Percentiles rank a stretch among this genome's conserved stretches.
These are phyloP conservation scores for Colletotrichum sp. DNA, from an alignment of 2,329 filamentous ascomycete genomes.

Conservation along the genomic window DNA sequence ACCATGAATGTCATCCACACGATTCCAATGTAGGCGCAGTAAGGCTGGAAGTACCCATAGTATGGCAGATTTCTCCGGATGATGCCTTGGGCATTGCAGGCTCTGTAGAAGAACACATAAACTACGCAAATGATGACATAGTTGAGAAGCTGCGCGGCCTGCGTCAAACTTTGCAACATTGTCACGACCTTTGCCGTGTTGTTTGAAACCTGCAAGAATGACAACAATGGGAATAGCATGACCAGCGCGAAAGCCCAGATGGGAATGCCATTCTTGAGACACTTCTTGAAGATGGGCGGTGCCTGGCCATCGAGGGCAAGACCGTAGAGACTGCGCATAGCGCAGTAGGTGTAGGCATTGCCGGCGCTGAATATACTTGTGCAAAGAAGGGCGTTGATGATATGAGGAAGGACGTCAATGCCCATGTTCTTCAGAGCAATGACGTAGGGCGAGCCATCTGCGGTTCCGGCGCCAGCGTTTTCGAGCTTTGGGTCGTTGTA, in stretches of 20 bases:
- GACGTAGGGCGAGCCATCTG: constrained; percentile 66
- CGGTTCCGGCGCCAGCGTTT: constrained; percentile 41
- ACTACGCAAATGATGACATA: constrained; percentile 60
- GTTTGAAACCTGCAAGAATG: constrained; percentile 56
- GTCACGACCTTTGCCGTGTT: constrained; percentile 54
- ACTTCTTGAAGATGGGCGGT: constrained; percentile 54
- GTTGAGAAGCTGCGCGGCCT: constrained; percentile 53
- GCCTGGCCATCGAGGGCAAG: constrained; percentile 60
- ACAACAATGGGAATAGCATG: constrained; percentile 58
- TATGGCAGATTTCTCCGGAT: constrained; percentile 60
- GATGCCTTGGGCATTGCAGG: constrained; percentile 51
- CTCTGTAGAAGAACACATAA: constrained; percentile 63
- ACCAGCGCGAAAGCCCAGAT: constrained; percentile 61
- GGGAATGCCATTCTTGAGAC: constrained; percentile 63
- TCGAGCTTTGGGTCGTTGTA: constrained; percentile 65
- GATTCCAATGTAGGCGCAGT: constrained; percentile 54
- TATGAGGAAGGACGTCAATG: constrained; percentile 57
- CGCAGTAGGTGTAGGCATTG: constrained; percentile 45
- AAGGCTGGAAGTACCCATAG: constrained; percentile 63
- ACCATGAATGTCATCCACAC: constrained; percentile 47
- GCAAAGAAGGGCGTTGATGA: constrained; percentile 62
- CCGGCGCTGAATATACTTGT: constrained; percentile 52
- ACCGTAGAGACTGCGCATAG: constrained; percentile 60
- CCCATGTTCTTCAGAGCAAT: constrained; percentile 64
- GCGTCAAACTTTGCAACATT: constrained; percentile 56